phyloP scores from a whole-genome alignment of 257 asterid genomes.

The Rehmannia glutinosa region DNA sequence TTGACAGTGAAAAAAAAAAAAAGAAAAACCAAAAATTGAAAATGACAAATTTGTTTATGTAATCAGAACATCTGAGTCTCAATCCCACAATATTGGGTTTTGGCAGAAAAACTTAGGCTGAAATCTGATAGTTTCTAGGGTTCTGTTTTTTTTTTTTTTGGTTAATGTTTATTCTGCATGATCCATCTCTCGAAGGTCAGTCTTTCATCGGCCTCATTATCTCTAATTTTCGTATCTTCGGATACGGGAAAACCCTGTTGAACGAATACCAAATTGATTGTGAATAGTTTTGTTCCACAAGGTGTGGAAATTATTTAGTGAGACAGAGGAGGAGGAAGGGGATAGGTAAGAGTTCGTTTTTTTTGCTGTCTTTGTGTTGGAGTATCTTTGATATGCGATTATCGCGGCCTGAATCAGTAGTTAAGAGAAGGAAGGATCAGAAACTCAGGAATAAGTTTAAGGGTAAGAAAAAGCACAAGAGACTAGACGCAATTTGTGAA shows the following conservation, averaged over 20 bases:
- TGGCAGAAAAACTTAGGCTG: background rate
- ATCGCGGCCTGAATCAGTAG: constrained; percentile 48
- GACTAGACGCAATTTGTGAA: constrained; percentile 80
- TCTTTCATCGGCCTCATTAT: constrained; percentile 32
- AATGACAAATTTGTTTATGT: background rate
- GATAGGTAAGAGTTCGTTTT: background rate
- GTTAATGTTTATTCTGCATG: constrained; percentile 31
- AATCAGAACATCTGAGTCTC: background rate
- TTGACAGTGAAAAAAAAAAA: constrained; percentile 1
- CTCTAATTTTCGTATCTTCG: constrained; percentile 9
- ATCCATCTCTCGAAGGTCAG: constrained; percentile 53
- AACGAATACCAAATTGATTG: constrained; percentile 10
- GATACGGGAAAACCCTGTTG: constrained; percentile 1
- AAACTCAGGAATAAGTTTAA: constrained; percentile 44
- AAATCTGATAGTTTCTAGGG: constrained; percentile 36
- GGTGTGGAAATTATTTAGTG: constrained; percentile 8
- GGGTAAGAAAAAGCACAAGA: constrained; percentile 80
- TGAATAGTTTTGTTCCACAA: constrained; percentile 15
- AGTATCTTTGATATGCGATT: constrained; percentile 62
- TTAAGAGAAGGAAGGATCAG: constrained; percentile 51
- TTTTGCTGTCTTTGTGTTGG: constrained; percentile 17
- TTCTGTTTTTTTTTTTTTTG: constrained; percentile 10
- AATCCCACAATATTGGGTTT: background rate
- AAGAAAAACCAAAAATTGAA: background rate
- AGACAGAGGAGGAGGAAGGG: background rate